A percentile compares a stretch with the other conserved stretches of the same genome.
phyloP scores from a whole-genome alignment of 1,284 basidiomycete species.

The Leccinum griseonigrum region DNA sequence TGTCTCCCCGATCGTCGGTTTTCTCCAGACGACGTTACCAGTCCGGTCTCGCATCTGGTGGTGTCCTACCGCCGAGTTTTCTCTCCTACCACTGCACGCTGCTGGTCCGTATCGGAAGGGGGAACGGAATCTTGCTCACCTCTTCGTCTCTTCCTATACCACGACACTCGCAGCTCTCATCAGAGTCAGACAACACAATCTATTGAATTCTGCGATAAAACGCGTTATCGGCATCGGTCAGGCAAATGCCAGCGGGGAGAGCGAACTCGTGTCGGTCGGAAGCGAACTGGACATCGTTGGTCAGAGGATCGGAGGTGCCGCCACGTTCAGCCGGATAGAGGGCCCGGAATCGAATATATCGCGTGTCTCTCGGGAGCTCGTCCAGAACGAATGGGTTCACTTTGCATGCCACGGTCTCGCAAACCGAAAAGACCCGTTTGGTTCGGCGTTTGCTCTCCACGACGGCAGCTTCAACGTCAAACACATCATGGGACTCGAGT shows the following conservation, averaged over 20 bases:
- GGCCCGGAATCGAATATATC: not conserved
- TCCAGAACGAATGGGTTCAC: not conserved
- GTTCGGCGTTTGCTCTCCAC: not conserved
- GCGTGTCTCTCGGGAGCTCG: not conserved
- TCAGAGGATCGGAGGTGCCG: not conserved
- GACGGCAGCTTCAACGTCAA: not conserved
- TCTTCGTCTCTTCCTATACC: not conserved
- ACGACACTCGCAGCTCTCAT: not conserved
- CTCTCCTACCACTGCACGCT: not conserved
- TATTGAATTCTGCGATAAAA: not conserved
- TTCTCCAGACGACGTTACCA: not conserved
- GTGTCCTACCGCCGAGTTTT: not conserved
- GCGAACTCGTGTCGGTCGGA: not conserved
- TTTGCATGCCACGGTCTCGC: not conserved
- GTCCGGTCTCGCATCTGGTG: not conserved
- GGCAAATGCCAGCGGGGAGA: not conserved
- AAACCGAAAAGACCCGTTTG: not conserved
- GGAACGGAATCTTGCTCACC: not conserved
- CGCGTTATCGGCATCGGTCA: not conserved
- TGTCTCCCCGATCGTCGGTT: not conserved
- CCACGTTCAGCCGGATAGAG: not conserved
- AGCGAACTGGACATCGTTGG: not conserved
- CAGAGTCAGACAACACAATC: not conserved
- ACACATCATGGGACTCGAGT: not conserved
- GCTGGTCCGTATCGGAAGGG: not conserved